phyloP scores from a whole-genome alignment of 139 green algal genomes.

The Volvox africanus region DNA sequence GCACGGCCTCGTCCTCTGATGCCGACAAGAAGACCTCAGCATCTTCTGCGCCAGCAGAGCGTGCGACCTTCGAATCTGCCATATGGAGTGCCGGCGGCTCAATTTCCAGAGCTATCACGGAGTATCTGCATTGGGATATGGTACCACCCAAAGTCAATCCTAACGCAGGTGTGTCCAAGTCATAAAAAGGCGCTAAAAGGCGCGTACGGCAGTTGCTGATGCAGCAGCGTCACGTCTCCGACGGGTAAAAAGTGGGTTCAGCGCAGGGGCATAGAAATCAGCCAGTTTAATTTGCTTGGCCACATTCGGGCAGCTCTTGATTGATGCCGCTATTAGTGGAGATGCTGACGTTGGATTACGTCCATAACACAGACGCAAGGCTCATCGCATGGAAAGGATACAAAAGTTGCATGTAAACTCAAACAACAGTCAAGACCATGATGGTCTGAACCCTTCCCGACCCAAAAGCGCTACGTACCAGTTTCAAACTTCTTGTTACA shows the following conservation, averaged over 20 bases:
- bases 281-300: too few species aligned
- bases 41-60: neutral
- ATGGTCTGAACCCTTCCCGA: too few species aligned
- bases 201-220: neutral
- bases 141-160: neutral
- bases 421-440: too few species aligned
- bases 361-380: too few species aligned
- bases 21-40: conserved; percentile 27
- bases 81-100: conserved; percentile 7
- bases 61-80: neutral
- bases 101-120: neutral
- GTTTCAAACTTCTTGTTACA: neutral
- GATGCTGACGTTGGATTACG: too few species aligned
- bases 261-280: neutral
- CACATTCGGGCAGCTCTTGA: too few species aligned
- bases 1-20: conserved; percentile 17
- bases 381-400: too few species aligned
- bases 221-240: neutral
- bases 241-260: neutral
- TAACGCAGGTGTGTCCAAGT: neutral
- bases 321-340: too few species aligned
- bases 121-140: conserved; percentile 1
- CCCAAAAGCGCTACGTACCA: neutral
- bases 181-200: conserved; percentile 12
- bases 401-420: too few species aligned